Evolutionary conservation across 2,329 filamentous ascomycete genomes (phyloP), one percentile per base, ranked within the genome.

Genomic region (Cercospora sp.): DNA sequence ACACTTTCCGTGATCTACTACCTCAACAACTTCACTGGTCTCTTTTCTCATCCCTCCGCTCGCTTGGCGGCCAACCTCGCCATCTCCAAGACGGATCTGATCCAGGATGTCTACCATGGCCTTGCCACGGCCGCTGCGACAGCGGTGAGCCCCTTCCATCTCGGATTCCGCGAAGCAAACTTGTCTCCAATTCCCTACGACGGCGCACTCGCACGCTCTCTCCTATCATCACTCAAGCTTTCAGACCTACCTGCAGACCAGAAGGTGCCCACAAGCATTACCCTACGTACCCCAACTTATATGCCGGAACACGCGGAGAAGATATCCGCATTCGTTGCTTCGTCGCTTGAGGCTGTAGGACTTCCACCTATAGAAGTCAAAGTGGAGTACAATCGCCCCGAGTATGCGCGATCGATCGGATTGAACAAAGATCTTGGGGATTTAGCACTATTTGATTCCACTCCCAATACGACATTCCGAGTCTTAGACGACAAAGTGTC

Each of bases 401-500:
- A 64, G 23, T 68, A 64, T 26, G 66, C 66, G 16, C 31, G 66
- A 5, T 68, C 66, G 1, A 64, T 68, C 10, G 66, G 66, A 6
- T 40, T 68, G 28, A 48, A 53, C 20, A 68, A 68, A 45, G 16
- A 64, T 12, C 55, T 68, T 13, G 61, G 66, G 6, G 62, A 68
- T 40, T 31, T 68, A 3, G 66, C 66, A 20, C 16, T 68, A 0
- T 68, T 68, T 55, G 66, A 68, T 30, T 68, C 66, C 0, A 68
- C 66, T 12, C 66, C 66, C 0, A 64, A 68, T 31, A 68, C 66
- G 31, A 68, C 66, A 1, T 68, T 68, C 53, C 61, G 66, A 3
- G 66, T 68, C 12, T 30, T 68, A 18, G 66, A 68, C 16, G 66
- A 68, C 23, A 68, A 68, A 30, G 18, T 68, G 7, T 68, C 66